A percentile compares a stretch with the other conserved stretches of the same genome.
Evolutionary conservation across 2,329 filamentous ascomycete genomes (phyloP).

Genomic region (Fusarium compactum): DNA sequence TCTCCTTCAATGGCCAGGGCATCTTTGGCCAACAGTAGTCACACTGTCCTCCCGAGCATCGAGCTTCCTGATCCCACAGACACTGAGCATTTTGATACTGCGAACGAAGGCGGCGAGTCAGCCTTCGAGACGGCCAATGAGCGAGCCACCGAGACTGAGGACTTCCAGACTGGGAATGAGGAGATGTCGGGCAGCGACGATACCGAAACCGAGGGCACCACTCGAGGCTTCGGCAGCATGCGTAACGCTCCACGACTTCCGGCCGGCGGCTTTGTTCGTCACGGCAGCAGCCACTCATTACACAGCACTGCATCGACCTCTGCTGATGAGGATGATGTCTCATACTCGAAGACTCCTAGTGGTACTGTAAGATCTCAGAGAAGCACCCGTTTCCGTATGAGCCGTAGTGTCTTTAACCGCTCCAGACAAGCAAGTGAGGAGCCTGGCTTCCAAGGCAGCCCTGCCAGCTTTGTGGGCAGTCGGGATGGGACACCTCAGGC

Average conservation of each 20-base stretch:
- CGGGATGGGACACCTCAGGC: conserved; percentile 63
- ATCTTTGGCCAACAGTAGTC: conserved; percentile 33
- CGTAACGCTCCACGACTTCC: conserved; percentile 58
- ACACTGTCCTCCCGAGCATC: conserved; percentile 33
- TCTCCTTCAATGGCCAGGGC: conserved; percentile 41
- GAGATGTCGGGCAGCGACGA: conserved; percentile 82
- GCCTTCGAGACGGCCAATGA: conserved; percentile 80
- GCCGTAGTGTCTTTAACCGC: conserved; percentile 70
- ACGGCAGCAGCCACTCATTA: conserved; percentile 74
- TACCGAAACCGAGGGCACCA: conserved; percentile 85
- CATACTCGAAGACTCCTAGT: conserved; percentile 71
- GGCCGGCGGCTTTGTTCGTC: conserved; percentile 51
- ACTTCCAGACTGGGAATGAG: conserved; percentile 94
- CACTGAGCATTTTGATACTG: conserved; percentile 81
- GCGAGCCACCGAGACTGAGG: conserved; percentile 87
- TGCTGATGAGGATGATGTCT: conserved; percentile 74
- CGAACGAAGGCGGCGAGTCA: conserved; percentile 78
- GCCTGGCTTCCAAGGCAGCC: conserved; percentile 68
- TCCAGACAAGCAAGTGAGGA: conserved; percentile 73
- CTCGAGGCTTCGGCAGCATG: conserved; percentile 58
- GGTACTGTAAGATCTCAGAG: conserved; percentile 71
- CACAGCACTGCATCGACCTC: conserved; percentile 92
- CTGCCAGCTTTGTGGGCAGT: conserved; percentile 66
- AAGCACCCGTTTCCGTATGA: conserved; percentile 75
- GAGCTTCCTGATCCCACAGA: conserved; percentile 54